Evolutionary conservation across 2,329 filamentous ascomycete genomes (phyloP).

Genomic region (Pestalotiopsis sp.): DNA sequence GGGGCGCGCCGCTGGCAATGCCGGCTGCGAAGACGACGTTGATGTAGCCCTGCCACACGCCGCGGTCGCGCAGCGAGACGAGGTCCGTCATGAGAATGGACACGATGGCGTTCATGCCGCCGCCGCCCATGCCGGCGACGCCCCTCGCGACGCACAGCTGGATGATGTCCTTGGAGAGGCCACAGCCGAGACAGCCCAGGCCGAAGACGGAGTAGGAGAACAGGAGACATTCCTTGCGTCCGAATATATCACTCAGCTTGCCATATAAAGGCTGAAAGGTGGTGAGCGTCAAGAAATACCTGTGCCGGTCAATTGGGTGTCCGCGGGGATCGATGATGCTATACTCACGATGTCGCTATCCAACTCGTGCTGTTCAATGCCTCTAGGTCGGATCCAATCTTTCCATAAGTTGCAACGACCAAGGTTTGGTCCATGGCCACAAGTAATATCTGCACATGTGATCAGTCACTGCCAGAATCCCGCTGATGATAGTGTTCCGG

Average conservation of each 20-base stretch:
- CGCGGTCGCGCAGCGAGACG: slow-evolving; percentile 62
- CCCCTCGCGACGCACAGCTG: slow-evolving; percentile 61
- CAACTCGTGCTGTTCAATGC: slow-evolving; percentile 76
- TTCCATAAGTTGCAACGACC: slow-evolving; percentile 76
- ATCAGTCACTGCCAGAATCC: background rate
- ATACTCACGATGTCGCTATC: slow-evolving; percentile 56
- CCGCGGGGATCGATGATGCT: no score
- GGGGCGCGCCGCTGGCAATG: slow-evolving; percentile 68
- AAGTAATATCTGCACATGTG: slow-evolving; percentile 63
- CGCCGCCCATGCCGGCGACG: slow-evolving; percentile 52
- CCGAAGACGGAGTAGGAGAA: slow-evolving; percentile 62
- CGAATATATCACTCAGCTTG: slow-evolving; percentile 64
- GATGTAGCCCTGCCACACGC: slow-evolving; percentile 66
- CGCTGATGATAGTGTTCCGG: background rate
- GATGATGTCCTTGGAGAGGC: slow-evolving; percentile 59
- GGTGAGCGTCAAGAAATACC: slow-evolving; percentile 12
- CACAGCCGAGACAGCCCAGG: slow-evolving; percentile 59
- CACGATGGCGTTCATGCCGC: slow-evolving; percentile 65
- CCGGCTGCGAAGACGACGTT: slow-evolving; percentile 71
- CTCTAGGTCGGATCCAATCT: slow-evolving; percentile 75
- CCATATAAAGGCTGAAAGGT: slow-evolving; percentile 62
- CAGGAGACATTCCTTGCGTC: slow-evolving; percentile 59
- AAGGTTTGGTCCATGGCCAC: slow-evolving; percentile 77
- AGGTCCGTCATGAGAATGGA: slow-evolving; percentile 66
- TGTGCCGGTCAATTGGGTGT: background rate